Base-by-base conservation (phyloP, 192 early-diverging fungal species). In the Endogone sp. region DNA sequence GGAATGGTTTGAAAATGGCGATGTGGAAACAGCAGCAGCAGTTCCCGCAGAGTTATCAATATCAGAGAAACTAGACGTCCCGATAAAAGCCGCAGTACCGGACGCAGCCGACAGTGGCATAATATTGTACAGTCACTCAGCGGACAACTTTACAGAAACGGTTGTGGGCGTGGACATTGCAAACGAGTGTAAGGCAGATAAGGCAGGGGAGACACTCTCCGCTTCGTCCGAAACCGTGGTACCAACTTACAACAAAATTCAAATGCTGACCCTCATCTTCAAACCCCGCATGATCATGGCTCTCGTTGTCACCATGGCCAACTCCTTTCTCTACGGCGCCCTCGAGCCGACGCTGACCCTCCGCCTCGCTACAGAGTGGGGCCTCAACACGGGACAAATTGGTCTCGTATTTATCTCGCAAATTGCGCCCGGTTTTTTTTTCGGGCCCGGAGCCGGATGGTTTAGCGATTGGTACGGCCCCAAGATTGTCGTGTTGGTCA, bases 391-490 rank as follows among this genome's bases (percentile, higher is more conserved):
- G 24, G 73, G 79, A 3, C 64, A 69, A 63, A 79, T 79, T 28
- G 78, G 79, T 32, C 60, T 81, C 20, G 73, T 67, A 0, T 72
- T 81, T 26, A 49, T 81, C 3, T 76, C 79, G 2, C 71, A 77
- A 22, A 71, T 75, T 24, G 27, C 79, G 11, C 82, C 79, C 2
- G 65, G 68, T 0, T 67, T 81, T 31, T 56, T 77, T 8, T 71
- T 75, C 2, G 68, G 75, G n/a, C 75, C 75, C 21, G 24, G 74
- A n/a, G 78, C 74, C 13, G 82, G 79, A 0, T 79, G 75, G 75
- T 68, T 79, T 60, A 79, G 76, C 11, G 81, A 83, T 68, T 68
- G 67, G 29, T 73, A 72, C 63, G 81, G 81, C 11, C 69, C 71
- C 57, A 83, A 80, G 64, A 70, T 75, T 61, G 79, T 83, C 26